phyloP scores from a whole-genome alignment of 2,329 filamentous ascomycete species.

The Arachnomyces sp. region DNA sequence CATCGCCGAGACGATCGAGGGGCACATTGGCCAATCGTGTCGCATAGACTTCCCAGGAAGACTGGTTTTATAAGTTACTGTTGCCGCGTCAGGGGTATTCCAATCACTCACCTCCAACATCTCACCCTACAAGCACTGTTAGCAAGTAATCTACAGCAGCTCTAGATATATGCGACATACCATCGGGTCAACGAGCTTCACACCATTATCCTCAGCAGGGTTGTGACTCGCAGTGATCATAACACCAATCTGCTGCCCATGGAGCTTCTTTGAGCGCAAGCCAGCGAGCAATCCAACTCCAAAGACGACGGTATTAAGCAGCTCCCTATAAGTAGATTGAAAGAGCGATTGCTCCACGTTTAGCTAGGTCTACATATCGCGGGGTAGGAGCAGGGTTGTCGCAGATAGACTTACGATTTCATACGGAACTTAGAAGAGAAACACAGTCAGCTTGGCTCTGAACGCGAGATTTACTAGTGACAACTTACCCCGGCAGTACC shows the following conservation, averaged over 20 bases:
- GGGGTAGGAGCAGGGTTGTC: constrained; percentile 18
- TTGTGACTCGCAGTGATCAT: constrained; percentile 97
- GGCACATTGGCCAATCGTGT: constrained; percentile 81
- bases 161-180: constrained; percentile 27
- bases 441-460: constrained; percentile 12
- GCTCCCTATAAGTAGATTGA: constrained; percentile 45
- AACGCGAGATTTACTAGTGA: constrained; percentile 2
- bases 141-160: constrained; percentile 9
- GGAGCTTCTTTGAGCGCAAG: constrained; percentile 80
- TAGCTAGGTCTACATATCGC: constrained; percentile 9
- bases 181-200: constrained; percentile 95
- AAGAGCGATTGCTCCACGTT: constrained; percentile 24
- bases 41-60: constrained; percentile 83
- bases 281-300: constrained; percentile 83
- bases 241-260: constrained; percentile 85
- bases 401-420: constrained; percentile 50
- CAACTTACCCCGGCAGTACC: constrained; percentile 52
- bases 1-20: constrained; percentile 64
- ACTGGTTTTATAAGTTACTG: constrained; percentile 30
- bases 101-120: constrained; percentile 69
- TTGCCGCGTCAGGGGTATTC: neutral
- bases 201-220: constrained; percentile 78
- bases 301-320: constrained; percentile 87
- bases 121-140: constrained; percentile 54
- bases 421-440: constrained; percentile 51